Evolutionary conservation across 108 stramenopile genomes (phyloP).

Genomic region (Skeletonema grethae): DNA sequence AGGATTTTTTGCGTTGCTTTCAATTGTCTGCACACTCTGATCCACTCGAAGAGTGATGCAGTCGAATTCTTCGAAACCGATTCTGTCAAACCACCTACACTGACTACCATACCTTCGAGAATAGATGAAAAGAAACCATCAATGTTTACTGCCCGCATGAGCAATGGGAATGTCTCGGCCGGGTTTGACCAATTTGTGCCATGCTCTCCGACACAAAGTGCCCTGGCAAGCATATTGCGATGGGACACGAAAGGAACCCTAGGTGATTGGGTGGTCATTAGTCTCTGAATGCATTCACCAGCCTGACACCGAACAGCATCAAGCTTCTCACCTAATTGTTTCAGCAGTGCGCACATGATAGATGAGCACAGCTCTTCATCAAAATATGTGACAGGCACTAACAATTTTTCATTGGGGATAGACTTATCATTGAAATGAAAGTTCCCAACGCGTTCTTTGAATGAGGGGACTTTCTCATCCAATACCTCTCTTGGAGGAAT

Average conservation of each 20-base stretch:
- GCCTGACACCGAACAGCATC: constrained; percentile 86
- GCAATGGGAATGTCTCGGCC: constrained; percentile 63
- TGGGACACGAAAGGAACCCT: constrained; percentile 56
- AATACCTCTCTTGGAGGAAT: not conserved
- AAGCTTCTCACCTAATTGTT: constrained; percentile 93
- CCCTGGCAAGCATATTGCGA: constrained; percentile 37
- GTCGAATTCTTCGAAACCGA: constrained; percentile 80
- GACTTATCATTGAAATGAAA: constrained; percentile 1
- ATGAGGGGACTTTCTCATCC: constrained; percentile 20
- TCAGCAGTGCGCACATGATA: constrained; percentile 70
- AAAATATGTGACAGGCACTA: constrained; percentile 19
- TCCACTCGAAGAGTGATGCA: constrained; percentile 79
- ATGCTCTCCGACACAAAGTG: constrained; percentile 30
- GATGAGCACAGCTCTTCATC: constrained; percentile 41
- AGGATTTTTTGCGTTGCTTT: constrained; percentile 40
- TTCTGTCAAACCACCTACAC: constrained; percentile 95
- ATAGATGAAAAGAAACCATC: constrained; percentile 73
- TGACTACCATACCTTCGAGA: constrained; percentile 86
- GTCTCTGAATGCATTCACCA: constrained; percentile 70
- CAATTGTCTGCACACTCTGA: constrained; percentile 46
- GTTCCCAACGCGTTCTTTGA: constrained; percentile 15
- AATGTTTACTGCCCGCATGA: constrained; percentile 70
- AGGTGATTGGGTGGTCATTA: constrained; percentile 55
- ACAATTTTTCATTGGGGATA: not conserved
- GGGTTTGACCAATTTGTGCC: constrained; percentile 65